Evolutionary conservation across 495 filamentous ascomycete species (phyloP).

Genomic region (Aspergillus affinis): DNA sequence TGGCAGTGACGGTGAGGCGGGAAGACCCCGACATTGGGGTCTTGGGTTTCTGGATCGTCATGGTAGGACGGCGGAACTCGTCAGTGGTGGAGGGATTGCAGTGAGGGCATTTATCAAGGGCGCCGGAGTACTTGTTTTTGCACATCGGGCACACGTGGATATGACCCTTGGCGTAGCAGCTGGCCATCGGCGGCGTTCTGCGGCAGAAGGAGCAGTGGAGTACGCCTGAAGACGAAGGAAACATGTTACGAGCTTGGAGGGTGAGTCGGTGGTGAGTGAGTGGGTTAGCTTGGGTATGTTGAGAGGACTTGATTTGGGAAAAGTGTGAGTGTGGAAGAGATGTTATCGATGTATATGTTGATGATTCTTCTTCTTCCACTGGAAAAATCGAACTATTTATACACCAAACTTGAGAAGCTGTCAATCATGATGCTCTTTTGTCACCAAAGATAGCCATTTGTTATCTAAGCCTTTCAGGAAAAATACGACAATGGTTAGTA

Average conservation of each 20-base stretch:
- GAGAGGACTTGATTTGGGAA: background rate
- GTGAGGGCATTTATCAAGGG: background rate
- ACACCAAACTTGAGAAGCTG: background rate
- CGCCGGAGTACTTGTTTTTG: background rate
- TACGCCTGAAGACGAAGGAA: background rate
- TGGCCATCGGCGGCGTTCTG: background rate
- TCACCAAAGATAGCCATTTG: background rate
- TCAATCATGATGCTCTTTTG: background rate
- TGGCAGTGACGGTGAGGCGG: background rate
- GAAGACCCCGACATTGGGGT: too few relatives aligned
- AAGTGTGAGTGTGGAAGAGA: background rate
- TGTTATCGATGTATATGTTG: background rate
- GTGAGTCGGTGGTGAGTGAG: background rate
- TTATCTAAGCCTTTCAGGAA: background rate
- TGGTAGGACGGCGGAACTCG: background rate
- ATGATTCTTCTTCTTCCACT: background rate
- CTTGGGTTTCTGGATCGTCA: background rate
- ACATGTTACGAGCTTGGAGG: background rate
- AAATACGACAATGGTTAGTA: background rate
- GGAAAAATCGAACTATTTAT: background rate
- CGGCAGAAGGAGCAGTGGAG: background rate
- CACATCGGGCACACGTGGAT: background rate
- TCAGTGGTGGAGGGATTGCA: background rate
- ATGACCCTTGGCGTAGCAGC: background rate
- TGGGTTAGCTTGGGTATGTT: background rate